Percentiles rank a stretch among this genome's conserved stretches.
These are phyloP conservation scores for Didymella segeticola DNA, from an alignment of 2,329 filamentous ascomycete species.

Conservation along the genomic window DNA sequence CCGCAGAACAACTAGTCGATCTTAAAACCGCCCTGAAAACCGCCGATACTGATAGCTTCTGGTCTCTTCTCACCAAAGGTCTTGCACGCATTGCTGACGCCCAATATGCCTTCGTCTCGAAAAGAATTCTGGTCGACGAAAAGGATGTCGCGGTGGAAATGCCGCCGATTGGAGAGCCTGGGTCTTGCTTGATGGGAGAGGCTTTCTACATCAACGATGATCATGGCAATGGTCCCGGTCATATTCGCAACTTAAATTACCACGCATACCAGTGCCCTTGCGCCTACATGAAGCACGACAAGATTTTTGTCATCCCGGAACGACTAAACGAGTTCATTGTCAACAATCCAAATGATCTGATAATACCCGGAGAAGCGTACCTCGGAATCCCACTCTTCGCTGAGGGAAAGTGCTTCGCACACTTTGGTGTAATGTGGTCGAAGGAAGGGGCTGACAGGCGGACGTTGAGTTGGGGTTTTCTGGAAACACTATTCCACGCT, in stretches of 20 bases:
- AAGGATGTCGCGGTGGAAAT: conserved; percentile 65
- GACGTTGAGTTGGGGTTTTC: conserved; percentile 68
- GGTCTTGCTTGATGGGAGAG: conserved; percentile 68
- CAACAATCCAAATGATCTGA: conserved; percentile 66
- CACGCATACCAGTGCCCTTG: conserved; percentile 70
- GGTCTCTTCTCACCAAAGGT: conserved; percentile 68
- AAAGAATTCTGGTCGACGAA: conserved; percentile 67
- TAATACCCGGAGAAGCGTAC: conserved; percentile 70
- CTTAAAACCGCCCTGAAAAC: conserved; percentile 64
- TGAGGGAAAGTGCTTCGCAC: conserved; percentile 70
- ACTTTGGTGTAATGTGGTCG: conserved; percentile 77
- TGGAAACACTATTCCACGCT: conserved; percentile 72
- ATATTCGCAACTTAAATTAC: conserved; percentile 68
- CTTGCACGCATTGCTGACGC: conserved; percentile 68
- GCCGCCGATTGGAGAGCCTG: conserved; percentile 65
- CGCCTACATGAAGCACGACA: conserved; percentile 74
- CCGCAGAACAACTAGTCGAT: conserved; percentile 64
- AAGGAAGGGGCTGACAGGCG: conserved; percentile 63
- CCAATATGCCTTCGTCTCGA: conserved; percentile 73
- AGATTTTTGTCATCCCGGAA: conserved; percentile 72
- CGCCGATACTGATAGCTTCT: conserved; percentile 66
- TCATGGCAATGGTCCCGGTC: conserved; percentile 54
- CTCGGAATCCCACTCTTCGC: conserved; percentile 70
- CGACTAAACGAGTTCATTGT: conserved; percentile 64
- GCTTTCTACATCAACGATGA: conserved; percentile 72